A percentile compares a stretch with the other conserved stretches of the same genome.
phyloP scores from a whole-genome alignment of 2,329 filamentous ascomycete genomes.

The Pseudocercospora macadamiae region DNA sequence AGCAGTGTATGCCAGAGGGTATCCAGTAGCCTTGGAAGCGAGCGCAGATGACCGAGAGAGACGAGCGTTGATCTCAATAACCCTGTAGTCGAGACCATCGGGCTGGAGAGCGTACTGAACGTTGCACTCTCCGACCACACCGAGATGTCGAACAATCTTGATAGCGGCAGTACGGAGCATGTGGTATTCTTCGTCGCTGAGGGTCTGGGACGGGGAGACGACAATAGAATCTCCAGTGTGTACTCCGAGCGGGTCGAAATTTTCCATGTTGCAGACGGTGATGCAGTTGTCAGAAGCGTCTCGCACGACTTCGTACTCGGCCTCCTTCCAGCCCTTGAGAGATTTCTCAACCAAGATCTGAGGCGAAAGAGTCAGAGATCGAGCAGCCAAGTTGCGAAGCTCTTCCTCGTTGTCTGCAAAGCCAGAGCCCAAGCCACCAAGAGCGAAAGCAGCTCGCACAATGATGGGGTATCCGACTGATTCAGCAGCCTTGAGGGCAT shows the following conservation, averaged over 20 bases:
- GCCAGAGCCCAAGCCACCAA: slow-evolving; percentile 93
- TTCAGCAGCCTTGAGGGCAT: slow-evolving; percentile 84
- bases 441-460: slow-evolving; percentile 92
- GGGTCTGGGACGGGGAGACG: slow-evolving; percentile 92
- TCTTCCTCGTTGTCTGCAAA: slow-evolving; percentile 95
- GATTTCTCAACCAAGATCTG: slow-evolving; percentile 99
- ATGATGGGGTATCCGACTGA: slow-evolving; percentile 96
- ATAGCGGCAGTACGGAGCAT: slow-evolving; percentile 98
- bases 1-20: slow-evolving; percentile 94
- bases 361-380: slow-evolving; percentile 88
- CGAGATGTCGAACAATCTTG: slow-evolving; percentile 96
- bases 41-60: slow-evolving; percentile 95
- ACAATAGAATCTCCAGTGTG: slow-evolving; percentile 99
- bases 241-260: slow-evolving; percentile 96
- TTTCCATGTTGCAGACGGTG: slow-evolving; percentile 98
- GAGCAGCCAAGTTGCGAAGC: slow-evolving; percentile 87
- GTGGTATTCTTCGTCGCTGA: slow-evolving; percentile 98
- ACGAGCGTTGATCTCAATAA: slow-evolving; percentile 99
- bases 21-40: slow-evolving; percentile 96
- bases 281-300: slow-evolving; percentile 99
- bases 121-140: slow-evolving; percentile 98
- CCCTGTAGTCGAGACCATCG: slow-evolving; percentile 94
- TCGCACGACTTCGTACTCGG: slow-evolving; percentile 97
- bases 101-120: slow-evolving; percentile 97
- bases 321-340: slow-evolving; percentile 98